Evolutionary conservation across 768 basidiomycete genomes (phyloP), one percentile per base, ranked within the genome.

Genomic region (Clavulina sp.): DNA sequence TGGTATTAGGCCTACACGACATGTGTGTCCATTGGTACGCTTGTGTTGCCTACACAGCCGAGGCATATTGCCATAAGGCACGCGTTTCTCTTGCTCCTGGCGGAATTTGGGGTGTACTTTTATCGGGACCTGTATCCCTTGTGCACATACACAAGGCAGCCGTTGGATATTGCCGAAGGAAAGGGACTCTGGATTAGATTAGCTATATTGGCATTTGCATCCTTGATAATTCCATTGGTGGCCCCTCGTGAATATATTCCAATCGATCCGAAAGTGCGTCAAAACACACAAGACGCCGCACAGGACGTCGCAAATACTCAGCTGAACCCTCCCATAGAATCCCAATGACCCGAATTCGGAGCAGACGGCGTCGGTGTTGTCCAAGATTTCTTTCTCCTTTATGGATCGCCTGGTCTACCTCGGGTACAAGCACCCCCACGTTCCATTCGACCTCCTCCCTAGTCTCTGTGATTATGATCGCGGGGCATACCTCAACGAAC

Each of bases 211-310:
- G 56, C 67, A 4, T 28, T 73, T 4, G 71, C 66, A 6, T 69
- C 68, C 4, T 61, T 74, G 1, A 50, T 73, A 9, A 63, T 81
- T 28, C 80, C 80, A 23, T 61, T 80, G 16, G 53, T 74, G 41
- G 65, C 71, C 40, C 80, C 80, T 4, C 66, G 76, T 16, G 66
- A 67, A 44, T 81, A 81, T 60, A 61, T 71, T 2, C 78, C 80
- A 3, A 65, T 74, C 24, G 72, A 81, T 57, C 71, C 75, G 1
- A 66, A 70, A 61, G 74, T 73, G 23, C n/a, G n/a, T 58, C 16
- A 2, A 16, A 7, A 16, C 29, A 48, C 33, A 3, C n/a, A n/a
- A n/a, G n/a, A n/a, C n/a, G n/a, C n/a, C n/a, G n/a, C n/a, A n/a
- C n/a, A n/a, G n/a, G n/a, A n/a, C n/a, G n/a, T n/a, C n/a, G n/a